These are phyloP conservation scores for Vigna nakashimae DNA, from an alignment of 306 rosid genomes.

Conservation along the genomic window DNA sequence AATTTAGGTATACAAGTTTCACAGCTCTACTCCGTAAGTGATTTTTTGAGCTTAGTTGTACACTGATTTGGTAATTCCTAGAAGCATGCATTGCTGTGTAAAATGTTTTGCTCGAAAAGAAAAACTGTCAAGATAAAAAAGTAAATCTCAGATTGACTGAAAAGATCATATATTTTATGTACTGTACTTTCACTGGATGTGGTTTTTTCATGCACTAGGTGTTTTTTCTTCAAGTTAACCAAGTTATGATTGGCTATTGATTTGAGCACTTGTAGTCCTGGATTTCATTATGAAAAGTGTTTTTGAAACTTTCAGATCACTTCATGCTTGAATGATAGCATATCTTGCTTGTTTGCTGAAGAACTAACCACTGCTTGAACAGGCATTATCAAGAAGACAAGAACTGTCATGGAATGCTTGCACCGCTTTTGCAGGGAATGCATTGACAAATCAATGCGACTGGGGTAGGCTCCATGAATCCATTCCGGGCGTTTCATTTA, in stretches of 20 bases:
- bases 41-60: not conserved
- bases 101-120: conserved; percentile 3
- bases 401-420: conserved; percentile 98
- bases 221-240: conserved; percentile 23
- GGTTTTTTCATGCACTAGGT: not conserved
- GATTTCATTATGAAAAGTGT: conserved; percentile 4
- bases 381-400: conserved; percentile 93
- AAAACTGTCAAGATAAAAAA: not conserved
- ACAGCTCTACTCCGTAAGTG: conserved; percentile 9
- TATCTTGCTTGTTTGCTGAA: conserved; percentile 28
- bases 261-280: conserved; percentile 26
- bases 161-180: conserved; percentile 10
- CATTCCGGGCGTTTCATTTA: conserved; percentile 22
- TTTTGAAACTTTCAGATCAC: conserved; percentile 34
- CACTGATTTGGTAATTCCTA: not conserved
- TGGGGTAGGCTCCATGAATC: conserved; percentile 66
- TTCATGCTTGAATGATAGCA: conserved; percentile 13
- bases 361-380: conserved; percentile 42
- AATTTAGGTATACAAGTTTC: not conserved
- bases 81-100: not conserved
- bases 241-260: not conserved
- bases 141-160: conserved; percentile 17
- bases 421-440: conserved; percentile 99
- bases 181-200: conserved; percentile 12
- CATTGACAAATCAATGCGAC: conserved; percentile 96